Base-by-base conservation (phyloP, 1,284 basidiomycete species). In the Ustilago crameri region DNA sequence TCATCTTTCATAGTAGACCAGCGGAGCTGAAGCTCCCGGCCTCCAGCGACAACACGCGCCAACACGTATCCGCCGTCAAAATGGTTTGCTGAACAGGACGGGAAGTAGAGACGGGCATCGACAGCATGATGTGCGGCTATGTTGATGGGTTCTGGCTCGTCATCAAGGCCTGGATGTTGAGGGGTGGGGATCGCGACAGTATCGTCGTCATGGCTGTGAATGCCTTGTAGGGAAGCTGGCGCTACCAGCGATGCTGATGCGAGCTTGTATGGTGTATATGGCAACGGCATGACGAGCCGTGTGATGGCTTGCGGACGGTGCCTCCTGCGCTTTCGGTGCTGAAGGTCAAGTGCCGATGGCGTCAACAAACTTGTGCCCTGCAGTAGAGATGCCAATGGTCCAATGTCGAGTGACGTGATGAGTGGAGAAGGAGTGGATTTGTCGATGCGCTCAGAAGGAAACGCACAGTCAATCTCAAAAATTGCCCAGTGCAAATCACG, bases 21-120 rank as follows among this genome's bases (percentile, higher is more conserved):
- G 3, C 69, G 74, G 24, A 78, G 49, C 50, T 78, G 71, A 34
- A 78, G 50, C 52, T 78, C 74, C 4, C 55, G 41, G 24, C 70
- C 71, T 14, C 56, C 64, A 15, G 51, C 62, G 3, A 78, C 55
- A 12, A 72, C 68, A 15, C 76, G 74, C 15, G 72, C 76, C 30
- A 78, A 38, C 2, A 70, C 68, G 37, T 60, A 68, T 4, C 70
- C 74, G 15, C 60, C 65, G 12, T 67, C 60, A 27, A 54, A 60
- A 0, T 30, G 35, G 9, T 32, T 22, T 4, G 41, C 34, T 0
- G 60, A 51, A 3, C 51, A 56, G 0, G 70, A 64, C 0, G 70
- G 70, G 23, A 73, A 73, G 48, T 53, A 73, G 38, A 67, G 45
- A 7, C 54, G 66, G 17, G 70, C 70, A 48, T 73, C 59, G 15